phyloP scores from a whole-genome alignment of 192 early-diverging fungal genomes.

The Coemansia biformis region DNA sequence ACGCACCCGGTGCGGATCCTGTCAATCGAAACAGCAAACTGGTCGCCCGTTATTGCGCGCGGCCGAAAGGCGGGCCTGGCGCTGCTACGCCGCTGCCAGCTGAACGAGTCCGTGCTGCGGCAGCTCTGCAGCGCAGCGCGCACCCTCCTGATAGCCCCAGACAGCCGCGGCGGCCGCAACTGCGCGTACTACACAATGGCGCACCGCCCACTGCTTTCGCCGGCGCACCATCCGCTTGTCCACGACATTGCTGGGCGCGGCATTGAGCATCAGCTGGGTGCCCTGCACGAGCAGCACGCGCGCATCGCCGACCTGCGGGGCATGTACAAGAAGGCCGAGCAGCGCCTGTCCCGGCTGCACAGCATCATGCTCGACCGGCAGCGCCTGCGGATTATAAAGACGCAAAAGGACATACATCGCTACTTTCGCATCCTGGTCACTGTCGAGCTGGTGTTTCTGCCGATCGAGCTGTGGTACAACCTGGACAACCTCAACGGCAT shows the following conservation, averaged over 20 bases:
- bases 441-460: constrained; percentile 37
- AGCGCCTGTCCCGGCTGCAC: constrained; percentile 37
- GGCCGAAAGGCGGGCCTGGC: constrained; percentile 44
- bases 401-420: constrained; percentile 33
- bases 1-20: constrained; percentile 18
- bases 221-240: no score
- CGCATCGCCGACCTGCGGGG: constrained; percentile 4
- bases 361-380: constrained; percentile 45
- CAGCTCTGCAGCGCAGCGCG: constrained; percentile 24
- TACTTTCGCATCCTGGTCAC: constrained; percentile 41
- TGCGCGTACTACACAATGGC: no score
- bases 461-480: constrained; percentile 49
- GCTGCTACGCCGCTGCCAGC: constrained; percentile 39
- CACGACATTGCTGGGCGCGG: no score
- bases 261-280: constrained; percentile 9
- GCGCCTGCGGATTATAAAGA: constrained; percentile 25
- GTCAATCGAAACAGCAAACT: constrained; percentile 29
- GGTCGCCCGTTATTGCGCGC: constrained; percentile 45
- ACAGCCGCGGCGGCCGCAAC: no score
- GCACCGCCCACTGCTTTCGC: no score
- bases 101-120: constrained; percentile 18
- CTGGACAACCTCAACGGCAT: constrained; percentile 44
- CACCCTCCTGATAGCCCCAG: no score
- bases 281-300: constrained; percentile 9
- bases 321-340: constrained; percentile 35